Percentiles rank a stretch among this genome's conserved stretches.
These are phyloP conservation scores for Neurospora sp. DNA, from an alignment of 2,329 filamentous ascomycete species.

Conservation along the genomic window DNA sequence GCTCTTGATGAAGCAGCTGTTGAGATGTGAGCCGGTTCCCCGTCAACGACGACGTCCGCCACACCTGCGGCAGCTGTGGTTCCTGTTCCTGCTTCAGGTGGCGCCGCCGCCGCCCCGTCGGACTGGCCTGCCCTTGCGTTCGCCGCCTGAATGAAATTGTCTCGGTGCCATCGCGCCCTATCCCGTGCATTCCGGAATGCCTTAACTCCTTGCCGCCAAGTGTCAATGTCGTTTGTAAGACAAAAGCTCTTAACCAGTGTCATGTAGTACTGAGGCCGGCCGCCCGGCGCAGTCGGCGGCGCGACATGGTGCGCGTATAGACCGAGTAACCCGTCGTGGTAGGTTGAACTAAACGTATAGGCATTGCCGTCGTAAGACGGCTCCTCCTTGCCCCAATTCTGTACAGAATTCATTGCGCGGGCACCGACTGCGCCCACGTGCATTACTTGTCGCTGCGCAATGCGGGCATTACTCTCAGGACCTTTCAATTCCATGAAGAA, in stretches of 20 bases:
- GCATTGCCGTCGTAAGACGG: conserved; percentile 25
- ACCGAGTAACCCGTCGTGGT: conserved; percentile 24
- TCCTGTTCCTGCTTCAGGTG: background rate
- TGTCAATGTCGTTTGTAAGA: no score
- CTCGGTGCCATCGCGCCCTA: conserved; percentile 26
- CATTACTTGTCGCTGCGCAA: conserved; percentile 21
- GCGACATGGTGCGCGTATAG: conserved; percentile 29
- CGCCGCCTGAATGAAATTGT: conserved; percentile 20
- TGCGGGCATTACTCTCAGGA: no score
- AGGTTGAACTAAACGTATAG: conserved; percentile 26
- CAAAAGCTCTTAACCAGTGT: no score
- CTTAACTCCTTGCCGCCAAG: conserved; percentile 18
- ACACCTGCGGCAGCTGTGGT: no score
- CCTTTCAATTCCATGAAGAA: conserved; percentile 5
- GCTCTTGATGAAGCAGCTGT: no score
- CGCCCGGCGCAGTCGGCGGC: conserved; percentile 20
- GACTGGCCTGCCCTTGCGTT: conserved; percentile 13
- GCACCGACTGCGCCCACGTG: conserved; percentile 26
- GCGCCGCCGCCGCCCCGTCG: background rate
- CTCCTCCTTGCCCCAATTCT: conserved; percentile 19
- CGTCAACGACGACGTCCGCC: no score
- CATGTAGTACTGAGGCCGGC: conserved; percentile 30
- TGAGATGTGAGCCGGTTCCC: no score
- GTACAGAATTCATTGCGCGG: background rate
- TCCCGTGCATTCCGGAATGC: conserved; percentile 31